Evolutionary conservation across 257 asterid species (phyloP).

Genomic region (Eustoma russellianum): DNA sequence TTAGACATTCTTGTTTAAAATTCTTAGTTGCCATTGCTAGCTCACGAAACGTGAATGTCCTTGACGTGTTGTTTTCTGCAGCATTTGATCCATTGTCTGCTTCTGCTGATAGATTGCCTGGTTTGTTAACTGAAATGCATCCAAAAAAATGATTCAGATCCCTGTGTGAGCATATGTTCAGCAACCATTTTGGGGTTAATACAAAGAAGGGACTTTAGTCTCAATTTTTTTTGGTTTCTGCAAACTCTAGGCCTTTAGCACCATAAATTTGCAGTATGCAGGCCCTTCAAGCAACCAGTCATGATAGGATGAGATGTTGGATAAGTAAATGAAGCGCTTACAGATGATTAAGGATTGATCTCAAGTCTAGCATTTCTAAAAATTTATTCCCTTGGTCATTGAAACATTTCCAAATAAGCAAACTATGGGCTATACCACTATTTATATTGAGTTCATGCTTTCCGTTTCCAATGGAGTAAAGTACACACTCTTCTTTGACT

Average conservation of each 20-base stretch:
- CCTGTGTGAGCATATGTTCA: too few relatives aligned
- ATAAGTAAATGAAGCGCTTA: too few relatives aligned
- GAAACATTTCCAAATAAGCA: too few relatives aligned
- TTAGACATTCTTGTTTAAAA: conserved; percentile 60
- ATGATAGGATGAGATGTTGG: neutral
- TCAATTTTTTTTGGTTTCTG: neutral
- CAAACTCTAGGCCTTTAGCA: too few relatives aligned
- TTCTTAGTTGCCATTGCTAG: conserved; percentile 88
- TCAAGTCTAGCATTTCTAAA: too few relatives aligned
- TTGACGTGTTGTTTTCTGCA: conserved; percentile 20
- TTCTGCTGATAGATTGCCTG: conserved; percentile 14
- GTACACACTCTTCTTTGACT: too few relatives aligned
- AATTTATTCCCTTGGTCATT: too few relatives aligned
- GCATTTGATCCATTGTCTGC: conserved; percentile 12
- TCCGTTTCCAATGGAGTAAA: too few relatives aligned
- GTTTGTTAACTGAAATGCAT: conserved; percentile 15
- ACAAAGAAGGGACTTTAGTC: neutral
- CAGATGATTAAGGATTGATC: too few relatives aligned
- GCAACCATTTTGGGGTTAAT: neutral
- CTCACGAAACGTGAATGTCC: conserved; percentile 80
- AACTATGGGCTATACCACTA: too few relatives aligned
- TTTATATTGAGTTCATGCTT: too few relatives aligned
- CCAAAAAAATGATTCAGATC: conserved; percentile 8
- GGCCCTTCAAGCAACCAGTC: neutral
- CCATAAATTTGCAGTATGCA: neutral